A percentile compares a stretch with the other conserved stretches of the same genome.
Evolutionary conservation across 2,329 filamentous ascomycete genomes (phyloP).

Genomic region (Xylariaceae sp.): DNA sequence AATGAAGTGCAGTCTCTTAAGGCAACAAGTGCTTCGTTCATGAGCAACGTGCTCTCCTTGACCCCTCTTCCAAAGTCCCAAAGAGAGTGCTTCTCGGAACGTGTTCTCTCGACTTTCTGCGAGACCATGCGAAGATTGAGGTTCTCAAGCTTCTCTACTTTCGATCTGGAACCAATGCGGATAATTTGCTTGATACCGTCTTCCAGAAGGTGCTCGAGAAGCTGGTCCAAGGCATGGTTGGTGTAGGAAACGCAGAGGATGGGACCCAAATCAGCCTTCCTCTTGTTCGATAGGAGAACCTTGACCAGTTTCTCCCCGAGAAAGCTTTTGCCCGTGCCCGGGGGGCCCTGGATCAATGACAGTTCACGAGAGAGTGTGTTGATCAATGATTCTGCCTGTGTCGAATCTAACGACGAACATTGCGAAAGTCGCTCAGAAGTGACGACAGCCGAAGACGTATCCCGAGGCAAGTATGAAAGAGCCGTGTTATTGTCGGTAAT

Average conservation of each 20-base stretch:
- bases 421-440: conserved; percentile 20
- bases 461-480: conserved; percentile 15
- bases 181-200: conserved; percentile 43
- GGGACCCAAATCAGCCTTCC: conserved; percentile 34
- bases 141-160: conserved; percentile 41
- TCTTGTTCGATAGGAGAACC: conserved; percentile 38
- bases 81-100: conserved; percentile 26
- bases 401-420: conserved; percentile 42
- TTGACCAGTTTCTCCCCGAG: conserved; percentile 53
- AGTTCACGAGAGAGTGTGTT: conserved; percentile 44
- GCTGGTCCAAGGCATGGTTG: conserved; percentile 43
- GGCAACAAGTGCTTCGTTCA: conserved; percentile 1
- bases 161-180: conserved; percentile 53
- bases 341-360: conserved; percentile 61
- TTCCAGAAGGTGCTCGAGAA: conserved; percentile 52
- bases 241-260: conserved; percentile 47
- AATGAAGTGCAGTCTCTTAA: conserved; percentile 10
- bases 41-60: conserved; percentile 9
- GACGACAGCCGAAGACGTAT: no score
- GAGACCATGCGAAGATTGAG: conserved; percentile 41
- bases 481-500: conserved; percentile 17
- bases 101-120: conserved; percentile 26
- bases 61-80: conserved; percentile 21
- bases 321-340: conserved; percentile 62
- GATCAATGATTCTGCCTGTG: conserved; percentile 44